A percentile compares a stretch with the other conserved stretches of the same genome.
Conservation (phyloP, 1,284 basidiomycete species). For the Moesziomyces aphidis region DNA sequence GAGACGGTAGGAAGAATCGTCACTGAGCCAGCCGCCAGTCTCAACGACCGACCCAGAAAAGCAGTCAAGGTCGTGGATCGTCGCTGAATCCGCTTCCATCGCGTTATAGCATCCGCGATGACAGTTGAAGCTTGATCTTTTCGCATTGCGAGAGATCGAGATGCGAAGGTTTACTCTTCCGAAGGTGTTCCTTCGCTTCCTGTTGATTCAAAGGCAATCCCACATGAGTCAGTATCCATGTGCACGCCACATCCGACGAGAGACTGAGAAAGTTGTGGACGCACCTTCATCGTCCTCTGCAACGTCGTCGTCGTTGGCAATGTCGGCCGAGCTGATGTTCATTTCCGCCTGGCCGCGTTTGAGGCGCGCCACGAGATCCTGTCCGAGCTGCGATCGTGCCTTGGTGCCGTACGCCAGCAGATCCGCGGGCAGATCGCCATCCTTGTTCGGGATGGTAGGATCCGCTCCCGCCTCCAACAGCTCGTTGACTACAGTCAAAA, state of each 20-base stretch:
- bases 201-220: not conserved
- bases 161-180: slow-evolving; percentile 21
- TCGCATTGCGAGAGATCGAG: not conserved
- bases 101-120: not conserved
- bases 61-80: slow-evolving; percentile 36
- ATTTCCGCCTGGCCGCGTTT: slow-evolving; percentile 51
- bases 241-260: not conserved
- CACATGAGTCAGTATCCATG: slow-evolving; percentile 1
- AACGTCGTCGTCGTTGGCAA: slow-evolving; percentile 46
- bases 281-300: slow-evolving; percentile 42
- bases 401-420: slow-evolving; percentile 47
- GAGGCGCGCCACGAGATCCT: slow-evolving; percentile 50
- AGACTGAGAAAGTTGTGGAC: not conserved
- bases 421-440: slow-evolving; percentile 60
- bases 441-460: slow-evolving; percentile 54
- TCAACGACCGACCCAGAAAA: slow-evolving; percentile 30
- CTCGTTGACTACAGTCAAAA: slow-evolving; percentile 47
- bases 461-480: slow-evolving; percentile 63
- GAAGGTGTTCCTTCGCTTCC: slow-evolving; percentile 51
- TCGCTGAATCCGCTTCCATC: not conserved
- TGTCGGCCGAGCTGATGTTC: slow-evolving; percentile 46
- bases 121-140: not conserved
- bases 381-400: slow-evolving; percentile 46
- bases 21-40: slow-evolving; percentile 3
- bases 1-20: slow-evolving; percentile 23